These are phyloP conservation scores for Jamesozyma rosinii DNA, from an alignment of 805 yeast genomes.

Conservation along the genomic window DNA sequence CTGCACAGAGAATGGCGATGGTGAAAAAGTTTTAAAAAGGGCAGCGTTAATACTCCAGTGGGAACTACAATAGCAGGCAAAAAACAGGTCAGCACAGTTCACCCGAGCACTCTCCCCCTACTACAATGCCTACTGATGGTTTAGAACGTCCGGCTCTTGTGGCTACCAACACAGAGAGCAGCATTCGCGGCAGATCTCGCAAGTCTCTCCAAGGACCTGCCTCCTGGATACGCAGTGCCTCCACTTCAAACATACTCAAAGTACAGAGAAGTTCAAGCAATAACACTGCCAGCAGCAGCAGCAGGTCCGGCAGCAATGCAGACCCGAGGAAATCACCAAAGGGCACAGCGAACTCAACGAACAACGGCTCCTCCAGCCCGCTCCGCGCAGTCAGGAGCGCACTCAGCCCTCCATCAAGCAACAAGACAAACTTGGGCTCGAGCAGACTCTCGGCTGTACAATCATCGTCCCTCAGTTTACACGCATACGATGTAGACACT, in stretches of 20 bases:
- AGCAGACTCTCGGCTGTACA: neutral
- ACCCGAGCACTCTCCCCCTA: neutral
- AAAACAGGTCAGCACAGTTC: no score
- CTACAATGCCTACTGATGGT: neutral
- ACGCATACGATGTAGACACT: neutral
- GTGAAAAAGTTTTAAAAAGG: no score
- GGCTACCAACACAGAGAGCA: neutral
- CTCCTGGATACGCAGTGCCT: slow-evolving; percentile 19
- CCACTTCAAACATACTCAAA: slow-evolving; percentile 14
- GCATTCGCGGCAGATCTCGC: neutral
- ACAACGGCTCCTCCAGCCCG: neutral
- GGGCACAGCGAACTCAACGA: neutral
- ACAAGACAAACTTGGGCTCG: neutral
- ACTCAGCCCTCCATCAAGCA: no score
- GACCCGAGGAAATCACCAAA: no score
- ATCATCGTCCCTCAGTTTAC: neutral
- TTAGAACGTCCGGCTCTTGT: neutral
- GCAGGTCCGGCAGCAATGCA: no score
- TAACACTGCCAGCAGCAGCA: no score
- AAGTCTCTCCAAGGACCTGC: neutral
- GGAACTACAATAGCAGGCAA: no score
- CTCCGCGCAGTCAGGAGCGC: neutral
- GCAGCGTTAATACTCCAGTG: no score
- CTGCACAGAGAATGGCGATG: no score
- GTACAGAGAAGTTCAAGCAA: slow-evolving; percentile 3